phyloP scores from a whole-genome alignment of 2,329 filamentous ascomycete species.

The Fusarium lyarnte region DNA sequence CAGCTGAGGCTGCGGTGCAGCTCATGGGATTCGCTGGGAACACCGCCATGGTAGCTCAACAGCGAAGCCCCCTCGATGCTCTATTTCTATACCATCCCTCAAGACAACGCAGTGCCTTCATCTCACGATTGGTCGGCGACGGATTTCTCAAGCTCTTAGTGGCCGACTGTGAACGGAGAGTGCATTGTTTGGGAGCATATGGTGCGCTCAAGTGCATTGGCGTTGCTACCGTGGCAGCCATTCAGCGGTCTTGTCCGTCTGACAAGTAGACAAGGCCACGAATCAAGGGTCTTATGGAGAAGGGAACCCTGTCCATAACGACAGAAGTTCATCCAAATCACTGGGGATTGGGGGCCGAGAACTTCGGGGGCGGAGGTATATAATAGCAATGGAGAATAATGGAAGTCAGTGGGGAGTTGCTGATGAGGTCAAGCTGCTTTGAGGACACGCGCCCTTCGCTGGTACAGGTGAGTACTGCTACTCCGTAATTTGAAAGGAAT shows the following conservation, averaged over 20 bases:
- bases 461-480: slow-evolving; percentile 7
- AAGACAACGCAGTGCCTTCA: slow-evolving; percentile 10
- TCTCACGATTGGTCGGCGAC: slow-evolving; percentile 27
- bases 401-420: neutral
- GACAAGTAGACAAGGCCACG: slow-evolving; percentile 37
- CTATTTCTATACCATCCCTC: slow-evolving; percentile 27
- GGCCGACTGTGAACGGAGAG: slow-evolving; percentile 16
- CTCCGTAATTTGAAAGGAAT: neutral
- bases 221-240: slow-evolving; percentile 37
- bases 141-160: slow-evolving; percentile 28
- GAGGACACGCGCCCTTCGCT: neutral
- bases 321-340: slow-evolving; percentile 17
- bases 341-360: slow-evolving; percentile 36
- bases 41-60: slow-evolving; percentile 23
- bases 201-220: slow-evolving; percentile 38
- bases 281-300: slow-evolving; percentile 21
- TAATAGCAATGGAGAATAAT: neutral
- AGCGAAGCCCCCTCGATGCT: slow-evolving; percentile 18
- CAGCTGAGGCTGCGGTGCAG: slow-evolving; percentile 14
- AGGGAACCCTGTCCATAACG: slow-evolving; percentile 22
- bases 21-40: slow-evolving; percentile 22
- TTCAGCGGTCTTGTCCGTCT: slow-evolving; percentile 27
- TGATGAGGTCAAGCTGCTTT: neutral
- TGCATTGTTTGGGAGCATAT: slow-evolving; percentile 26
- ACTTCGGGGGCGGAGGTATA: slow-evolving; percentile 16